Conservation (phyloP, 1,139 yeast species). For the Blastobotrys illinoisensis region DNA sequence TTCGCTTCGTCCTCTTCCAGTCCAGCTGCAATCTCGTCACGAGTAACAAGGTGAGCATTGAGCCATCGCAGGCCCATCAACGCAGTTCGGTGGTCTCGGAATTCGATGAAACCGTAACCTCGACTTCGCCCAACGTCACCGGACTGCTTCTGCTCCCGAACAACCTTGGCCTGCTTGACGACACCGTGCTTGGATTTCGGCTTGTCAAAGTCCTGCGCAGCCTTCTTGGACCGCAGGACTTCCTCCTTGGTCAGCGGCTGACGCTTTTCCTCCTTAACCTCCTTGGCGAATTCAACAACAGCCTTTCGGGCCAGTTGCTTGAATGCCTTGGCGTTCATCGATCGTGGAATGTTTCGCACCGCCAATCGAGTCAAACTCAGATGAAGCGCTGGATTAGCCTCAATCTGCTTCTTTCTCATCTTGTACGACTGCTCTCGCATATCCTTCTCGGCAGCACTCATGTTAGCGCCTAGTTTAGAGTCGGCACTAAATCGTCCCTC, state of each 20-base stretch:
- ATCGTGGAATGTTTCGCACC: constrained; percentile 85
- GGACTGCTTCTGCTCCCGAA: constrained; percentile 84
- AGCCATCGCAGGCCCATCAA: constrained; percentile 96
- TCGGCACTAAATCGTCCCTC: constrained; percentile 88
- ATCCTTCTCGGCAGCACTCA: constrained; percentile 72
- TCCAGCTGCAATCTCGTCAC: constrained; percentile 67
- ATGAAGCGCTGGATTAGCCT: constrained; percentile 86
- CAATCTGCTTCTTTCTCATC: constrained; percentile 82
- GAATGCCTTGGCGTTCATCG: constrained; percentile 80
- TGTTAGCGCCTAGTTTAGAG: constrained; percentile 67
- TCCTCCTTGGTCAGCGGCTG: constrained; percentile 91
- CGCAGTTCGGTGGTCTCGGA: constrained; percentile 87
- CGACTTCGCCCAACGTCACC: constrained; percentile 87
- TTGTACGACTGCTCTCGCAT: constrained; percentile 83
- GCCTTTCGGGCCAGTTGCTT: constrained; percentile 94
- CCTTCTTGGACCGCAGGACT: constrained; percentile 66
- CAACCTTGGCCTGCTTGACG: constrained; percentile 87
- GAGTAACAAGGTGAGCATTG: constrained; percentile 82
- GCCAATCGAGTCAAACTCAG: constrained; percentile 91
- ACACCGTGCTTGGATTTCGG: constrained; percentile 73
- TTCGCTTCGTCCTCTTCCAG: constrained; percentile 60
- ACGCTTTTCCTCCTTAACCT: constrained; percentile 67
- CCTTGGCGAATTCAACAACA: constrained; percentile 91
- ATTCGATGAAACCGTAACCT: constrained; percentile 95
- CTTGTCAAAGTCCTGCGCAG: constrained; percentile 48